These are phyloP conservation scores for Pythium apleroticum DNA, from an alignment of 352 stramenopile genomes.

Conservation along the genomic window DNA sequence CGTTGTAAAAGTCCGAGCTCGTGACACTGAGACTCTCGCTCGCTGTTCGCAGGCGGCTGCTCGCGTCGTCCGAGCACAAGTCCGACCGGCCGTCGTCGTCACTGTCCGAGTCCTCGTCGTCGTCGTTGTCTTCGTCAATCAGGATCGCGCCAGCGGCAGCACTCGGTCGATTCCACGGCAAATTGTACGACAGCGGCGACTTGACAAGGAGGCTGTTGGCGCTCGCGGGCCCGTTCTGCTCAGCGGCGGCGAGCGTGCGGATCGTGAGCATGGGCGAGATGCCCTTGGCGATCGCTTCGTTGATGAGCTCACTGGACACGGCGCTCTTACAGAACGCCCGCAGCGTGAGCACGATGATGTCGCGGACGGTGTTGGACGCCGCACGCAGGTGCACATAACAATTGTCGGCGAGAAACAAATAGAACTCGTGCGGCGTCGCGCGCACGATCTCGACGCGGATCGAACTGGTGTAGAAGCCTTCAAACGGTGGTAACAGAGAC, in stretches of 20 bases:
- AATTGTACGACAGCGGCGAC: constrained; percentile 39
- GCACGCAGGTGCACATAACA: constrained; percentile 69
- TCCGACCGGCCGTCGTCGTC: neutral
- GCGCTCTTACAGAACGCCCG: constrained; percentile 70
- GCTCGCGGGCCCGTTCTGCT: constrained; percentile 31
- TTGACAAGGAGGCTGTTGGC: neutral
- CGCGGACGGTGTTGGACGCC: constrained; percentile 69
- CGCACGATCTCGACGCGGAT: constrained; percentile 69
- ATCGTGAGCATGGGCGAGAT: constrained; percentile 70
- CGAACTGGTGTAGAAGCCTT: constrained; percentile 69
- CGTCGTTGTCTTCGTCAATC: constrained; percentile 29
- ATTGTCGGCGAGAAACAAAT: constrained; percentile 51
- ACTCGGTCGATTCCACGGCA: constrained; percentile 62
- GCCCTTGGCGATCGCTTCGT: constrained; percentile 45
- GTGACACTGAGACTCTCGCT: constrained; percentile 25
- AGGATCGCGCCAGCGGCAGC: constrained; percentile 13
- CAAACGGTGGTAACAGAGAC: constrained; percentile 74
- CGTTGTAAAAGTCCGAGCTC: constrained; percentile 35
- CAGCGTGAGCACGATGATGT: constrained; percentile 84
- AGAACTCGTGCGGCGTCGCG: constrained; percentile 63
- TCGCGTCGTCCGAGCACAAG: neutral
- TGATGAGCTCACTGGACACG: constrained; percentile 44
- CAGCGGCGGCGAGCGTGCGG: constrained; percentile 51
- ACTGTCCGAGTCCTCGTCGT: constrained; percentile 7
- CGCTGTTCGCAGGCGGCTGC: constrained; percentile 1